Conservation (phyloP, 257 asterid species). For the Ilex aquifolium region DNA sequence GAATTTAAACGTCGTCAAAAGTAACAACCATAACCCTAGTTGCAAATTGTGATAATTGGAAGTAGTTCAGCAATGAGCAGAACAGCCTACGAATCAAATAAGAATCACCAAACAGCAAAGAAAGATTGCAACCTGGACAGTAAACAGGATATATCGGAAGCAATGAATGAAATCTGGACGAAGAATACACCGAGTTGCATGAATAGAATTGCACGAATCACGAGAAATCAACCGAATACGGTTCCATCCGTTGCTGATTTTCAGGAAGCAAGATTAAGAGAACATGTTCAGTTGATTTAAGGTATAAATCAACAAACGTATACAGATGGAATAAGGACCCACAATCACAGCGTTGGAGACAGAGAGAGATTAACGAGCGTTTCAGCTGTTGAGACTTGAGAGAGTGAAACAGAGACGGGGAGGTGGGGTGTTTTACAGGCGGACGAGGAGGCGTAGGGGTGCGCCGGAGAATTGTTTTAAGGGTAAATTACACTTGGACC, state of each 20-base stretch:
- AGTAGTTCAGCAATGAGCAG: neutral
- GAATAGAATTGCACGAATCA: conserved; percentile 14
- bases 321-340: no score
- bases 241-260: conserved; percentile 18
- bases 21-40: neutral
- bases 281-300: no score
- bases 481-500: no score
- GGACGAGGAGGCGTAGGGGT: no score
- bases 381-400: no score
- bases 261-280: conserved; percentile 4
- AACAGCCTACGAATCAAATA: neutral
- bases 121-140: conserved; percentile 6
- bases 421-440: no score
- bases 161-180: no score
- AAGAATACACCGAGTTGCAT: neutral
- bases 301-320: no score
- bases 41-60: neutral
- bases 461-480: no score
- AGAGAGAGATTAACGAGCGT: no score
- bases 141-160: neutral
- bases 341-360: no score
- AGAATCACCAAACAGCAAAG: conserved; percentile 2
- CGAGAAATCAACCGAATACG: conserved; percentile 2
- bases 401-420: no score
- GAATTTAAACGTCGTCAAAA: neutral